Conservation (phyloP, 345 rosid genomes). For the Citrus trifoliata region DNA sequence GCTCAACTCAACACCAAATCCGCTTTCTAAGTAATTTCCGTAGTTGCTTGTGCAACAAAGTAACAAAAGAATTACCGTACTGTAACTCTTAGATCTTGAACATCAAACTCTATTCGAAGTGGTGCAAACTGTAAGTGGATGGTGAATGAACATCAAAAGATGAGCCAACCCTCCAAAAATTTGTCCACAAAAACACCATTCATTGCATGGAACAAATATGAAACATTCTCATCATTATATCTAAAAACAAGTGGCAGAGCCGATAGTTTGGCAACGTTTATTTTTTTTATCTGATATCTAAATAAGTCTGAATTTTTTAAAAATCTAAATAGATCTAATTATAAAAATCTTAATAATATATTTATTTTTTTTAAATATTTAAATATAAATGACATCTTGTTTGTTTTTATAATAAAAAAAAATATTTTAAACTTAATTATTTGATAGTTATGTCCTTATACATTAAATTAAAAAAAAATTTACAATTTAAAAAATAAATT, state of each 20-base stretch:
- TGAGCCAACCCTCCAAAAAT: not conserved
- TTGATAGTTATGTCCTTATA: no score
- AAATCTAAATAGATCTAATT: no score
- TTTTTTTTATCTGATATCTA: no score
- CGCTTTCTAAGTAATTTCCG: no score
- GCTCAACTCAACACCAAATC: no score
- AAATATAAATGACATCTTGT: rapidly evolving
- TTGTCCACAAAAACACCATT: not conserved
- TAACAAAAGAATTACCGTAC: not conserved
- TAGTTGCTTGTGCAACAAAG: not conserved
- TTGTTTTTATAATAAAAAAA: no score
- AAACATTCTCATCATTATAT: not conserved
- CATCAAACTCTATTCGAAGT: no score
- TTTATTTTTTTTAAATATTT: no score
- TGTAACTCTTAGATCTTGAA: not conserved
- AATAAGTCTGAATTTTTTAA: rapidly evolving
- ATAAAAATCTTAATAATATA: rapidly evolving
- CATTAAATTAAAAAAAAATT: no score
- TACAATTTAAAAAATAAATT: no score
- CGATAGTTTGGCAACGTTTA: rapidly evolving
- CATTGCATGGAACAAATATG: not conserved
- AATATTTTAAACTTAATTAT: no score
- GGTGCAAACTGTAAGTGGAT: no score
- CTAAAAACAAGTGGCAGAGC: not conserved
- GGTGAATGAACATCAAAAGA: not conserved